Percentiles rank a stretch among this genome's conserved stretches.
Evolutionary conservation across 2,329 filamentous ascomycete genomes (phyloP).

Genomic region (Westerdykella ornata): DNA sequence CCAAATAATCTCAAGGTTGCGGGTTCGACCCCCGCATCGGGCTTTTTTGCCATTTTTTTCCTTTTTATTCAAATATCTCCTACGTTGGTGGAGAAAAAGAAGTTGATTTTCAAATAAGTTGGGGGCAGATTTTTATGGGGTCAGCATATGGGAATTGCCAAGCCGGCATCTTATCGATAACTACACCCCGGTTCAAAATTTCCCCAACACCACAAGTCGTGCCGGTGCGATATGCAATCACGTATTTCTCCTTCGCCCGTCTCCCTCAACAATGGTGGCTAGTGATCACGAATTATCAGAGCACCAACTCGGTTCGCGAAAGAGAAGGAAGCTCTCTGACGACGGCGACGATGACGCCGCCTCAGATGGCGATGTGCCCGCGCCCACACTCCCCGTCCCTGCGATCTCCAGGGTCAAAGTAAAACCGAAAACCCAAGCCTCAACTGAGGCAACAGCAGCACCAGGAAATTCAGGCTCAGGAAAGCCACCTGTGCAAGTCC

Average conservation of each 20-base stretch:
- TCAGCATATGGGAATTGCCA: no score
- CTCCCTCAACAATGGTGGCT: neutral
- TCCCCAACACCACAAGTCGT: no score
- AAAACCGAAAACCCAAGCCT: slow-evolving; percentile 13
- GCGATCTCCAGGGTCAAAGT: slow-evolving; percentile 34
- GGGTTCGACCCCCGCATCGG: slow-evolving; percentile 48
- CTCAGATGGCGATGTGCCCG: slow-evolving; percentile 10
- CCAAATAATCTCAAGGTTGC: slow-evolving; percentile 42
- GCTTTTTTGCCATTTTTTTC: slow-evolving; percentile 4
- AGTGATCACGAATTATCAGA: slow-evolving; percentile 23
- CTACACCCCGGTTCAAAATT: no score
- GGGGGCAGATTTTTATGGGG: no score
- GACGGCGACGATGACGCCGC: slow-evolving; percentile 11
- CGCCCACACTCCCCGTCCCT: slow-evolving; percentile 7
- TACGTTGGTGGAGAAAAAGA: no score
- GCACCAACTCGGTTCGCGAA: slow-evolving; percentile 29
- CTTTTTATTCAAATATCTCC: neutral
- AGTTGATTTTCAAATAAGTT: no score
- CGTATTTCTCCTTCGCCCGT: no score
- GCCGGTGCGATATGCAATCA: no score
- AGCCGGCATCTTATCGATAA: no score
- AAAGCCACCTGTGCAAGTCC: slow-evolving; percentile 1
- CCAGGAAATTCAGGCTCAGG: neutral
- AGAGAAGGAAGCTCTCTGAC: slow-evolving; percentile 31
- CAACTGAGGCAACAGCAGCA: slow-evolving; percentile 1